Evolutionary conservation across 306 rosid genomes (phyloP).

Genomic region (Trifolium pratense): DNA sequence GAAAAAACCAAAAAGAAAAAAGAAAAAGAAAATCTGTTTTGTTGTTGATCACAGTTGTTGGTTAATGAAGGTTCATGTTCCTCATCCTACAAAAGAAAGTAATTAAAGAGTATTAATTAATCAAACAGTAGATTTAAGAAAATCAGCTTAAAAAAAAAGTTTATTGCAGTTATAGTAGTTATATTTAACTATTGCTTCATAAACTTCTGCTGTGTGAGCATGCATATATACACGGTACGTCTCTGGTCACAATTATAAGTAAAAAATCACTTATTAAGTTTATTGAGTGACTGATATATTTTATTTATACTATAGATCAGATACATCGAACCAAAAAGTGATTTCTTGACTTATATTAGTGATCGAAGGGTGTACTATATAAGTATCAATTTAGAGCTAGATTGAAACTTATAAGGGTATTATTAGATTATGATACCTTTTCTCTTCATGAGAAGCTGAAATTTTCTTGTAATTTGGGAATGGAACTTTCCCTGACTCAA

Average conservation of each 20-base stretch:
- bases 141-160: background rate
- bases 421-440: constrained; percentile 56
- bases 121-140: background rate
- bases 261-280: too few species aligned
- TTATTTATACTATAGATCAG: too few species aligned
- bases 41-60: constrained; percentile 27
- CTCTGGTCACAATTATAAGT: too few species aligned
- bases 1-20: background rate
- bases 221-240: too few species aligned
- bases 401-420: too few species aligned
- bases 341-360: too few species aligned
- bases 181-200: background rate
- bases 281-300: too few species aligned
- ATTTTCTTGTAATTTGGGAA: constrained; percentile 73
- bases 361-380: too few species aligned
- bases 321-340: too few species aligned
- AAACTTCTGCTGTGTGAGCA: background rate
- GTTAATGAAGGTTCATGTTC: constrained; percentile 68
- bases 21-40: constrained; percentile 30
- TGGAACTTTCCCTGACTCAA: constrained; percentile 83
- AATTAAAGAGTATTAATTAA: constrained; percentile 16
- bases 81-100: constrained; percentile 60
- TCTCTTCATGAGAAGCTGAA: constrained; percentile 50
- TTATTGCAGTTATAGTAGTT: constrained; percentile 17
- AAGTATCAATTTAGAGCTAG: too few species aligned